These are phyloP conservation scores for Diversispora epigaea DNA, from an alignment of 192 early-diverging fungal species.

Conservation along the genomic window DNA sequence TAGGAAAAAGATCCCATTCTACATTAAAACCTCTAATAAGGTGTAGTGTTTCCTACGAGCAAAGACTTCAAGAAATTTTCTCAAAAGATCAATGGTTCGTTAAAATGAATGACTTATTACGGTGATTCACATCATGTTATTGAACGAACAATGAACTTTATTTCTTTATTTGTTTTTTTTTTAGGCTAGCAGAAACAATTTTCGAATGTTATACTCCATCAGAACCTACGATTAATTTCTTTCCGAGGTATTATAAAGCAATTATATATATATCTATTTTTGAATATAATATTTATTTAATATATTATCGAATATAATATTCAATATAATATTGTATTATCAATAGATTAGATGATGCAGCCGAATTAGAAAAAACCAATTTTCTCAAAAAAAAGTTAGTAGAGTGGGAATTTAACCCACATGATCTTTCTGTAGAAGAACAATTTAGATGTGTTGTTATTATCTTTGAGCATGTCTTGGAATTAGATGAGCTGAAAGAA, in stretches of 20 bases:
- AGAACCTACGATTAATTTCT: slow-evolving; percentile 6
- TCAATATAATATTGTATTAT: slow-evolving; percentile 16
- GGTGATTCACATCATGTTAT: background rate
- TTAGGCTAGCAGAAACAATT: slow-evolving; percentile 23
- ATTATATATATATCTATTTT: slow-evolving; percentile 8
- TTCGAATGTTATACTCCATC: slow-evolving; percentile 25
- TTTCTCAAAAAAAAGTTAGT: slow-evolving; percentile 55
- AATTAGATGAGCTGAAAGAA: slow-evolving; percentile 54
- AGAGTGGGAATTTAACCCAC: slow-evolving; percentile 74
- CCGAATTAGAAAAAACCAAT: slow-evolving; percentile 39
- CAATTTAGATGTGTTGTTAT: slow-evolving; percentile 66
- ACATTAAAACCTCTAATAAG: slow-evolving; percentile 32
- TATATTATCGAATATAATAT: background rate
- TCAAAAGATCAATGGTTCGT: slow-evolving; percentile 46
- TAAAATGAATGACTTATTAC: background rate
- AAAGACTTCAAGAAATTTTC: slow-evolving; percentile 42
- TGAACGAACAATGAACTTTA: background rate
- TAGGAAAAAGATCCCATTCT: background rate
- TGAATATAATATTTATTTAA: background rate
- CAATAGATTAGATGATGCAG: slow-evolving; percentile 36
- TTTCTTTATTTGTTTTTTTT: background rate
- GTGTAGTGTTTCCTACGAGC: slow-evolving; percentile 35
- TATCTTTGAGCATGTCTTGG: slow-evolving; percentile 67
- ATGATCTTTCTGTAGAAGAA: slow-evolving; percentile 60
- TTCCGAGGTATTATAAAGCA: slow-evolving; percentile 22